Evolutionary conservation across 345 rosid genomes (phyloP), one percentile per base, ranked within the genome.

Genomic region (Pugionium cornutum): DNA sequence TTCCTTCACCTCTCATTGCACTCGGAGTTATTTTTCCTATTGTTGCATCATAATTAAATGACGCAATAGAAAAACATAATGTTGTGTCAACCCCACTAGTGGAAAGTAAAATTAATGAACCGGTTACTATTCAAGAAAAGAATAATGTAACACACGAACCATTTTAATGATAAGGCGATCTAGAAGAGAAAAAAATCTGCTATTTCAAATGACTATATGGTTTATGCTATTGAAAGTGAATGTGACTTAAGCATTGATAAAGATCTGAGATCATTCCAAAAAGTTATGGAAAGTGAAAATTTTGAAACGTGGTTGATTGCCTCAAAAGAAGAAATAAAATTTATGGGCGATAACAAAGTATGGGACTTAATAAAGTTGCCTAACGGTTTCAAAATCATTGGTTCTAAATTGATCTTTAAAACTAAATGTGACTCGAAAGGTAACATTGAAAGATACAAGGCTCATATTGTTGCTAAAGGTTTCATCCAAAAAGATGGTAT

Each of bases 81-180:
- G 28, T n/a, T n/a, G n/a, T n/a, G n/a, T n/a, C n/a, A n/a, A n/a
- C n/a, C n/a, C n/a, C n/a, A n/a, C n/a, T n/a, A n/a, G n/a, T n/a
- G n/a, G n/a, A n/a, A n/a, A n/a, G n/a, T n/a, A n/a, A n/a, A n/a
- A n/a, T 6, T 62, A n/a, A n/a, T n/a, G 43, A 45, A 62, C 45
- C 26, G 46, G 32, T 25, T 4, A 35, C 0, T 0, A 34, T 46
- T 62, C 43, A 62, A 62, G 44, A 46, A 46, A 8, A 62, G 54
- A 46, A 46, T 34, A 47, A 1, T 6, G 4, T 2, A 35, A 40
- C 66, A 61, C 33, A 61, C n/a, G 43, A 61, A 45, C 31, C 9
- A n/a, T 61, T 62, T n/a, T n/a, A n/a, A n/a, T n/a, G n/a, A n/a
- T n/a, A 27, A 48, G 57, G 36, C 27, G 27, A 62, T 62, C 34